These are phyloP conservation scores for Aphanomyces stellatus DNA, from an alignment of 352 stramenopile genomes.

Conservation along the genomic window DNA sequence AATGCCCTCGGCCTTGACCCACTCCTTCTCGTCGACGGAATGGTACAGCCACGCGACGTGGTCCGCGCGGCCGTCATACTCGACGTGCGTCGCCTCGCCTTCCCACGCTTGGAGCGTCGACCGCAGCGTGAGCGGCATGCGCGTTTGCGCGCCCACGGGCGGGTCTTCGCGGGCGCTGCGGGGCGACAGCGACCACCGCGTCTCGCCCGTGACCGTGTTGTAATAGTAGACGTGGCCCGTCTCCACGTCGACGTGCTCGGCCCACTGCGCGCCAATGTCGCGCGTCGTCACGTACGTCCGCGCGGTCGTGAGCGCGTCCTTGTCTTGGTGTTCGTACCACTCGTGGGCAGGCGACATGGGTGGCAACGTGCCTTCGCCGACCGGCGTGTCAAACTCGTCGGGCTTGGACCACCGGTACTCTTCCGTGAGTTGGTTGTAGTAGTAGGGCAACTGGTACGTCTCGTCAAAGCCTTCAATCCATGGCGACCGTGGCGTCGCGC, in stretches of 20 bases:
- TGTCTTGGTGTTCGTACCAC: conserved; percentile 42
- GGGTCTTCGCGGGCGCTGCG: conserved; percentile 45
- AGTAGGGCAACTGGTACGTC: conserved; percentile 41
- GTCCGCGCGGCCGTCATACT: conserved; percentile 41
- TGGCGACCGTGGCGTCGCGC: conserved; percentile 28
- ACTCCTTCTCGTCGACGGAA: conserved; percentile 48
- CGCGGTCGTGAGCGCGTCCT: conserved; percentile 24
- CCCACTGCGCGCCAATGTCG: conserved; percentile 62
- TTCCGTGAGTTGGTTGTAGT: conserved; percentile 58
- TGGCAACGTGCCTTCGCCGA: conserved; percentile 35
- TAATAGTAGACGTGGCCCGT: conserved; percentile 86
- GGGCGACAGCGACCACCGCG: conserved; percentile 73
- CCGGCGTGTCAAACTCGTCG: conserved; percentile 39
- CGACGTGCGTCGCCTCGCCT: conserved; percentile 27
- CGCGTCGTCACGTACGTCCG: conserved; percentile 30
- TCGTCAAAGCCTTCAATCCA: conserved; percentile 58
- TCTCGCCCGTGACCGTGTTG: conserved; percentile 85
- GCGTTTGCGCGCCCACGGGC: conserved; percentile 29
- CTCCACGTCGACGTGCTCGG: conserved; percentile 69
- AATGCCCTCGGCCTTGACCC: conserved; percentile 55
- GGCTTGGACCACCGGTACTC: conserved; percentile 78
- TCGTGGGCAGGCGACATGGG: conserved; percentile 27
- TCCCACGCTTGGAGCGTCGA: conserved; percentile 45
- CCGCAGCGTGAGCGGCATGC: conserved; percentile 52
- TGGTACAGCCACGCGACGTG: conserved; percentile 67